phyloP scores from a whole-genome alignment of 1,284 basidiomycete genomes.

The Inonotus hispidus region DNA sequence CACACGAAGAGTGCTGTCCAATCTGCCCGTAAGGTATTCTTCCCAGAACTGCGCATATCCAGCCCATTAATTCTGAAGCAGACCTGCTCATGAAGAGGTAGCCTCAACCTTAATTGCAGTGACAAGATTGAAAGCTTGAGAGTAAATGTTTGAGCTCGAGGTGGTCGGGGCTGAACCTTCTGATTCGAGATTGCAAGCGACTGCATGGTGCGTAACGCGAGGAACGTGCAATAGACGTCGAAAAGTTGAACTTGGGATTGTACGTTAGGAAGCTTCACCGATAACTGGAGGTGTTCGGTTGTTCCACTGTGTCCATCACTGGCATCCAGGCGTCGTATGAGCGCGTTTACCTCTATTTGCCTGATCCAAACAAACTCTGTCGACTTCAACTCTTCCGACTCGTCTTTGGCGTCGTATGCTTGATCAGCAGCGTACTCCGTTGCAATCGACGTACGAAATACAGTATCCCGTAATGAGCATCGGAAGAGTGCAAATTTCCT shows the following conservation, averaged over 20 bases:
- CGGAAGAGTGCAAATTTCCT: constrained; percentile 37
- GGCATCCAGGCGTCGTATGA: constrained; percentile 21
- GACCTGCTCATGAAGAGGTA: constrained; percentile 26
- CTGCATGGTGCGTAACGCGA: constrained; percentile 18
- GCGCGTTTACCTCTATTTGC: constrained; percentile 34
- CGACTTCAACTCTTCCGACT: constrained; percentile 37
- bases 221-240: constrained; percentile 12
- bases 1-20: constrained; percentile 39
- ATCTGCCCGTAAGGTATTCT: constrained; percentile 18
- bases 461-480: constrained; percentile 41
- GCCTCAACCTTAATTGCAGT: constrained; percentile 17
- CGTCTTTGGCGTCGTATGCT: constrained; percentile 47
- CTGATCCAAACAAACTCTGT: constrained; percentile 47
- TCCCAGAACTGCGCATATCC: constrained; percentile 22
- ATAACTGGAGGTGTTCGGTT: constrained; percentile 3
- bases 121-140: constrained; percentile 13
- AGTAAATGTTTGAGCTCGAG: not conserved
- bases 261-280: constrained; percentile 16
- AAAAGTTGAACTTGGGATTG: constrained; percentile 17
- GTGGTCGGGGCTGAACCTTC: not conserved
- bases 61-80: constrained; percentile 45
- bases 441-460: constrained; percentile 53
- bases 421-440: constrained; percentile 62
- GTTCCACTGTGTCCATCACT: not conserved
- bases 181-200: not conserved